Evolutionary conservation across 768 basidiomycete genomes (phyloP).

Genomic region (Sutorius australiensis): DNA sequence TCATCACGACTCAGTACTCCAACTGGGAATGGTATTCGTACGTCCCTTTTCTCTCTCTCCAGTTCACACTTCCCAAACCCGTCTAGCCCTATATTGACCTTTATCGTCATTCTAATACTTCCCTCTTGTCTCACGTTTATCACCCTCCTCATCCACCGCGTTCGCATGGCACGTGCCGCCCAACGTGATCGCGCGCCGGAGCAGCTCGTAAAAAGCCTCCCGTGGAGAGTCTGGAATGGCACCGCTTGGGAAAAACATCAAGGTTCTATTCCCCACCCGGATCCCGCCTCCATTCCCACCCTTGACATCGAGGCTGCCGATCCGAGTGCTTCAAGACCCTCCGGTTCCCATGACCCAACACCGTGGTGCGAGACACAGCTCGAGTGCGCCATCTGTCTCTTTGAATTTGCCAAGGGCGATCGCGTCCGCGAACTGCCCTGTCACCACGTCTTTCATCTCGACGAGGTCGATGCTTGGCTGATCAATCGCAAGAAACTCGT

Average conservation of each 20-base stretch:
- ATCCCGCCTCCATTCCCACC: constrained; percentile 23
- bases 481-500: constrained; percentile 91
- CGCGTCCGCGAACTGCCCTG: constrained; percentile 90
- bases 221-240: constrained; percentile 82
- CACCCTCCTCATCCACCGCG: constrained; percentile 84
- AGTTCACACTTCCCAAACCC: constrained; percentile 5
- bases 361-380: constrained; percentile 78
- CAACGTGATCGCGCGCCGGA: constrained; percentile 82
- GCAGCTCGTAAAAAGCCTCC: constrained; percentile 70
- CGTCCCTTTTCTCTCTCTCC: constrained; percentile 22
- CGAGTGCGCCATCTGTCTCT: constrained; percentile 94
- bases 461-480: constrained; percentile 91
- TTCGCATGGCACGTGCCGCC: constrained; percentile 78
- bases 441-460: constrained; percentile 90
- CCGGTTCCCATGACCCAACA: constrained; percentile 35
- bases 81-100: constrained; percentile 75
- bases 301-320: constrained; percentile 40
- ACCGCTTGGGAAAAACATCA: constrained; percentile 78
- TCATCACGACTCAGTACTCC: constrained; percentile 75
- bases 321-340: constrained; percentile 17
- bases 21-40: constrained; percentile 94
- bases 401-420: constrained; percentile 82
- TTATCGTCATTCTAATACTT: constrained; percentile 82
- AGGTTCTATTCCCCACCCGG: constrained; percentile 25
- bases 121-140: constrained; percentile 87